These are phyloP conservation scores for Vanilla planifolia DNA, from an alignment of 106 monocot species.

Conservation along the genomic window DNA sequence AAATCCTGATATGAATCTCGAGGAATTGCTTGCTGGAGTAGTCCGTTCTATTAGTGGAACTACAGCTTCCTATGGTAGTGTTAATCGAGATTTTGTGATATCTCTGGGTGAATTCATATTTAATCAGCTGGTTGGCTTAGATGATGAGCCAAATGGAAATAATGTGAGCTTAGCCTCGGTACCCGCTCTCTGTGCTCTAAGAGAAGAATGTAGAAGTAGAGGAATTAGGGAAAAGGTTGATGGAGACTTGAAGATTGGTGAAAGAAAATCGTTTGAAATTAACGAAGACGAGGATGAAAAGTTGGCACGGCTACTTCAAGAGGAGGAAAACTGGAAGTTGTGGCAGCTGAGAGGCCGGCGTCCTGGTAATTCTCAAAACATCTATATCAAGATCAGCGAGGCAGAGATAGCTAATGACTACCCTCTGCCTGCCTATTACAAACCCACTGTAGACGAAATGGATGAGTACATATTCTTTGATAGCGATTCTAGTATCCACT, in stretches of 20 bases:
- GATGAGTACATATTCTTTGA: conserved; percentile 91
- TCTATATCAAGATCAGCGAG: conserved; percentile 94
- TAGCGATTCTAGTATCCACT: conserved; percentile 35
- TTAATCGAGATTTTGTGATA: conserved; percentile 72
- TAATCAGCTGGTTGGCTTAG: conserved; percentile 85
- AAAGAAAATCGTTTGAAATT: conserved; percentile 19
- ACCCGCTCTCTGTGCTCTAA: conserved; percentile 69
- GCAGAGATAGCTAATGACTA: conserved; percentile 96
- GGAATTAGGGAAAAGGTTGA: conserved; percentile 9
- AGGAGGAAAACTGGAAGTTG: conserved; percentile 87
- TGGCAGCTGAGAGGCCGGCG: conserved; percentile 30
- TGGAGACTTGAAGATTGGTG: conserved; percentile 57
- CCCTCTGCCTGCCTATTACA: conserved; percentile 91
- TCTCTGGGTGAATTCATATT: conserved; percentile 89
- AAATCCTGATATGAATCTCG: conserved; percentile 70
- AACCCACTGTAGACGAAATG: conserved; percentile 67
- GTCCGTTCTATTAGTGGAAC: conserved; percentile 70
- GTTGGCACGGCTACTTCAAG: conserved; percentile 72
- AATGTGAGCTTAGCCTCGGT: conserved; percentile 41
- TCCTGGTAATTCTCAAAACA: conserved; percentile 24
- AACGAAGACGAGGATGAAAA: conserved; percentile 85
- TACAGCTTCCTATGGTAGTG: conserved; percentile 34
- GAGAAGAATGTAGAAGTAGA: conserved; percentile 64
- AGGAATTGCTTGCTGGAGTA: conserved; percentile 85
- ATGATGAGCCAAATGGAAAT: conserved; percentile 36